phyloP scores from a whole-genome alignment of 192 early-diverging fungal genomes.

The Backusella morwellensis region DNA sequence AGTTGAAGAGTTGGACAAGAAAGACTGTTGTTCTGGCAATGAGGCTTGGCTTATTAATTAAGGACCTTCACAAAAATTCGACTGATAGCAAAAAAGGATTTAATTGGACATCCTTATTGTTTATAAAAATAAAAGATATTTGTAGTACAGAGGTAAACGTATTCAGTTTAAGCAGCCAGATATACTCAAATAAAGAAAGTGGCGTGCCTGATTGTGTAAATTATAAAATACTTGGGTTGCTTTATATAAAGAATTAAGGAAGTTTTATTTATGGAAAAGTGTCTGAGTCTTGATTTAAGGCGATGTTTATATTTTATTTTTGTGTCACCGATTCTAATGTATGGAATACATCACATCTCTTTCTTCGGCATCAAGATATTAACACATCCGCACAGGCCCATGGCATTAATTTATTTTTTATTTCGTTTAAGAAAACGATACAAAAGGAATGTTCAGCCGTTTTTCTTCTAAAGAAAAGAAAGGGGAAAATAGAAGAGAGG shows the following conservation, averaged over 20 bases:
- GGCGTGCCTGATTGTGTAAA: background rate
- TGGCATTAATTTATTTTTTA: background rate
- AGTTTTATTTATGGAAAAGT: background rate
- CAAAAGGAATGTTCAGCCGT: background rate
- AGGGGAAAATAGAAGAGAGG: background rate
- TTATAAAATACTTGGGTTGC: background rate
- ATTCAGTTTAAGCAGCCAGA: background rate
- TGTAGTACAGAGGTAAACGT: background rate
- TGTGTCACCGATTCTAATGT: background rate
- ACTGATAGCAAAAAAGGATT: background rate
- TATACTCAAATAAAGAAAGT: background rate
- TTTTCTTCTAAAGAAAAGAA: background rate
- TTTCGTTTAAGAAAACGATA: background rate
- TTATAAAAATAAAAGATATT: background rate
- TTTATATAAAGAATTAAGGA: background rate
- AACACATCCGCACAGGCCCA: background rate
- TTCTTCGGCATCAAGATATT: background rate
- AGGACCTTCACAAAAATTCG: background rate
- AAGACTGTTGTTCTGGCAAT: background rate
- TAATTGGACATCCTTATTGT: background rate
- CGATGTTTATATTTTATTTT: background rate
- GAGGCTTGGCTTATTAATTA: background rate
- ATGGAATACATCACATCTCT: background rate
- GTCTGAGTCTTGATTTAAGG: background rate
- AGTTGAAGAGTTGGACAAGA: conserved; percentile 1